These are phyloP conservation scores for Xylaria sp. DNA, from an alignment of 2,329 filamentous ascomycete genomes.

Conservation along the genomic window DNA sequence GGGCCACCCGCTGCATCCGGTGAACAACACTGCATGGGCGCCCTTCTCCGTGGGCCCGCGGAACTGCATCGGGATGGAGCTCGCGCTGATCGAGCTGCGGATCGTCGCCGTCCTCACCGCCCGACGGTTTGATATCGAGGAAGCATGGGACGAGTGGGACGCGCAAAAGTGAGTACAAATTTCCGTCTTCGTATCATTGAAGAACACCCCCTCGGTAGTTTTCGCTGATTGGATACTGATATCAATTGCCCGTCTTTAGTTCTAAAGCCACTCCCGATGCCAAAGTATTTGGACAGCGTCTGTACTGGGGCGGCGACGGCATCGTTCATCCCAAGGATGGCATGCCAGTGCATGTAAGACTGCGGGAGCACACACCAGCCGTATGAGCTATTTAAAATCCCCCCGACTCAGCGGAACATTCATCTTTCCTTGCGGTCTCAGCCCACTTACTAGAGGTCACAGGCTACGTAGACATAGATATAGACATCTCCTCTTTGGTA, in stretches of 20 bases:
- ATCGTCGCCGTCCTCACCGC: constrained; percentile 61
- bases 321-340: constrained; percentile 52
- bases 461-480: not conserved
- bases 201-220: not conserved
- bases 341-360: constrained; percentile 54
- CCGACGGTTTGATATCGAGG: constrained; percentile 62
- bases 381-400: constrained; percentile 21
- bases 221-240: constrained; percentile 21
- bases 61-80: constrained; percentile 67
- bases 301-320: constrained; percentile 47
- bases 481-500: constrained; percentile 7
- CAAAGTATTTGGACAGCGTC: constrained; percentile 47
- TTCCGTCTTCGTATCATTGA: not conserved
- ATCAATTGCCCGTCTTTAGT: constrained; percentile 8
- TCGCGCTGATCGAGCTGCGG: constrained; percentile 64
- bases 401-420: not conserved
- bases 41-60: constrained; percentile 65
- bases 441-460: constrained; percentile 4
- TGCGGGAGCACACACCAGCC: constrained; percentile 33
- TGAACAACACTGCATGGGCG: constrained; percentile 57
- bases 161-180: constrained; percentile 41
- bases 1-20: constrained; percentile 45
- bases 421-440: not conserved
- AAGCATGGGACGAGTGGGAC: constrained; percentile 56
- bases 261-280: constrained; percentile 42